Base-by-base conservation (phyloP, 1,284 basidiomycete species). In the Peniophora sp. region DNA sequence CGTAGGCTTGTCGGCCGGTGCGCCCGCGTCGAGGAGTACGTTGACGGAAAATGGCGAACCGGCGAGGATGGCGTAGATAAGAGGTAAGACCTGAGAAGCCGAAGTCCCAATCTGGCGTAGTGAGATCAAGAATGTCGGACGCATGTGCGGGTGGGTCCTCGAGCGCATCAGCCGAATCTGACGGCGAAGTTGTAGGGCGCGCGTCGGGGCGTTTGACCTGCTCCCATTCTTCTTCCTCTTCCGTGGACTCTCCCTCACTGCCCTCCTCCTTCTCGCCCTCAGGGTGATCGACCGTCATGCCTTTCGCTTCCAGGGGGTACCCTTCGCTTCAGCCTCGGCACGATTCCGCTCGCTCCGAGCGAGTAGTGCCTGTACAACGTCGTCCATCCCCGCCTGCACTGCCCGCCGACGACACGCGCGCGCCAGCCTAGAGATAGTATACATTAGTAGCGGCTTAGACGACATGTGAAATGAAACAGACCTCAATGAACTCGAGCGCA, bases 341-440 rank as follows among this genome's bases (percentile, higher is more conserved):
- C 58, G 63, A 44, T 65, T 59, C 50, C 69, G 67, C 35, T 64
- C 64, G 42, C 68, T 70, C 11, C 59, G 46, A 1, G 64, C 66
- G 58, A 83, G 59, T 35, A 83, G 58, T 62, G 76, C 79, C 45
- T 66, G 60, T 11, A 80, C 64, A 1, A 82, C 65, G 2, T 24
- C 50, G 3, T 68, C 55, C 34, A 72, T 57, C 46, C 74, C 72
- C 50, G 68, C 63, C 56, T 79, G 75, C 1, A 75, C 78, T 3
- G 78, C 1, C 80, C 80, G 54, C 81, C 79, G 1, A 74, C 76
- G 12, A 82, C 58, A 82, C 78, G 49, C 75, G 67, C 3, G 74
- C 76, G 3, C 75, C 77, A 8, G 74, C 72, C 43, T 81, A 73
- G 47, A n/a, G n/a, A n/a, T n/a, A n/a, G n/a, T n/a, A n/a, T n/a